Evolutionary conservation across 305 asterid genomes (phyloP), one percentile per base, ranked within the genome.

Genomic region (Fraxinus platypoda): DNA sequence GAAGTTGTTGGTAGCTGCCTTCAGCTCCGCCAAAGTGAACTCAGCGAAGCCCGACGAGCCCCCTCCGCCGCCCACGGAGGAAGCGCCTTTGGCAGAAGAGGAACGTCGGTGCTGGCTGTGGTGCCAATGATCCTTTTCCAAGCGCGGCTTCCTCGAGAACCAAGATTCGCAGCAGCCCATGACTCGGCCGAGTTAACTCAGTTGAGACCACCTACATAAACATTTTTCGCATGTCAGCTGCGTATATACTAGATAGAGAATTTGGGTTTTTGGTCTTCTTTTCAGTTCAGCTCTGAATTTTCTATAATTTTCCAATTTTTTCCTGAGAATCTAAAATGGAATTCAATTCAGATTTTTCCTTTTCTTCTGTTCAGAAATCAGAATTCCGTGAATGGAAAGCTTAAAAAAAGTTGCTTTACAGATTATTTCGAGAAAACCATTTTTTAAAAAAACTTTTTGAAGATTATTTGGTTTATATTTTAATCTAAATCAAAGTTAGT

Each of bases 161-260:
- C 81, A 64, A 13, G 97, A 93, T 33, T 74, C 82, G 84, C 95
- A 93, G 89, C 98, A 94, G 75, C 97, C 98, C 98, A 94, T 92
- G 57, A 80, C 88, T 82, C 91, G 59, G 86, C 78, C 85, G 88
- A 84, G 90, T 28, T 87, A 86, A 89, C 93, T 89, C 89, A 77
- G 75, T 15, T 11, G 23, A 12, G 38, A 26, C 38, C 38, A 12
- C 37, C 23, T 12, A 30, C 4, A 30, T 30, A 5, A 4, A 30
- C 38, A 68, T 68, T 28, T 13, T 28, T 21, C 12, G 30, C 21
- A 2, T 59, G 70, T 7, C 70, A 26, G 49, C 49, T 9, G 49
- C 49, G 17, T 41, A 11, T 41, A 6, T 1, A 9, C n/a, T 12
- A 43, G 19, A 13, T 4, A 13, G 19, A 46, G n/a, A 43, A 43